Evolutionary conservation across 345 rosid species (phyloP).

Genomic region (Moricandia arvensis): DNA sequence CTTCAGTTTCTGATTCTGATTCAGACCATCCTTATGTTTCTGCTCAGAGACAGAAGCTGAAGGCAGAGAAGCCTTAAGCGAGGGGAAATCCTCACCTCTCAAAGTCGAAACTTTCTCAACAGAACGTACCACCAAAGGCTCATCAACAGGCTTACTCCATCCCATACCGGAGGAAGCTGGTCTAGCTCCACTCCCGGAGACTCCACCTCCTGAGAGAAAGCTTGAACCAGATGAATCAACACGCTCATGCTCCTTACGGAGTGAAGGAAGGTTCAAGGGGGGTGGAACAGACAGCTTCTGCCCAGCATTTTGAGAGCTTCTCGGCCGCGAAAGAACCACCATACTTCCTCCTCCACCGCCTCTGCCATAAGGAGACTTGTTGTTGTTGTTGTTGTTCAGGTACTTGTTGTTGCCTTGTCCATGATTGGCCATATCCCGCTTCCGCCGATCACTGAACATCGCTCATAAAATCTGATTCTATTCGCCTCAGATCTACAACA

Average conservation of each 20-base stretch:
- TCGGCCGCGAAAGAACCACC: constrained; percentile 90
- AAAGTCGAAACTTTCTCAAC: constrained; percentile 64
- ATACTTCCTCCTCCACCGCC: constrained; percentile 70
- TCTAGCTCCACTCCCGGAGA: constrained; percentile 63
- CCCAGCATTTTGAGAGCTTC: constrained; percentile 91
- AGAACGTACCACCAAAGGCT: constrained; percentile 38
- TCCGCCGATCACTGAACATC: constrained; percentile 59
- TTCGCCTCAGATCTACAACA: neutral
- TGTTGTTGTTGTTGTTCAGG: constrained; percentile 50
- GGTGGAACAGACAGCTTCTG: constrained; percentile 96
- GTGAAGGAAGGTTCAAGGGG: constrained; percentile 95
- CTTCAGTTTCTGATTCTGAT: constrained; percentile 66
- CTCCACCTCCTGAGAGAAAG: constrained; percentile 64
- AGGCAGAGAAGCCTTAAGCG: constrained; percentile 75
- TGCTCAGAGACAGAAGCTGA: constrained; percentile 48
- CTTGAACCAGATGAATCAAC: constrained; percentile 69
- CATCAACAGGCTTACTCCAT: constrained; percentile 70
- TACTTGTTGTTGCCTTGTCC: constrained; percentile 72
- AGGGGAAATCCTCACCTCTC: constrained; percentile 97
- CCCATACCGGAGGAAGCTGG: constrained; percentile 85
- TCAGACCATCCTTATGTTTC: constrained; percentile 72
- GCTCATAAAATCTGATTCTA: constrained; percentile 23
- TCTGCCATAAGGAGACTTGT: constrained; percentile 54
- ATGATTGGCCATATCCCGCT: constrained; percentile 82
- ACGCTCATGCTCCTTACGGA: constrained; percentile 86